Evolutionary conservation across 768 basidiomycete genomes (phyloP).

Genomic region (Termitomyces sp.): DNA sequence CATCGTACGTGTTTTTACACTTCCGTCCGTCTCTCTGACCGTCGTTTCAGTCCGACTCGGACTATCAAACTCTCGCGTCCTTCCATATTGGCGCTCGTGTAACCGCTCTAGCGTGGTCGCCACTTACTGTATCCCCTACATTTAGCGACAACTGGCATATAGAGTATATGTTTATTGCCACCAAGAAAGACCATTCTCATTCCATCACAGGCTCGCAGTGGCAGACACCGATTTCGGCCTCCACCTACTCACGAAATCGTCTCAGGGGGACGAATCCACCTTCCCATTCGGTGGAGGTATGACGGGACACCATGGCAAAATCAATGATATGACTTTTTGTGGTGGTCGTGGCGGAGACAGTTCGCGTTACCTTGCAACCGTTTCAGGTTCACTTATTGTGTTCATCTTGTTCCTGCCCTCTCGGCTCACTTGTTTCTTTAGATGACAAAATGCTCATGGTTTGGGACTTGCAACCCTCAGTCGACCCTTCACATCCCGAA

Average conservation of each 20-base stretch:
- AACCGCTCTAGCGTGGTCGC: slow-evolving; percentile 79
- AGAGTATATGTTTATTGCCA: slow-evolving; percentile 46
- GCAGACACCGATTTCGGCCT: slow-evolving; percentile 70
- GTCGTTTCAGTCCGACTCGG: slow-evolving; percentile 34
- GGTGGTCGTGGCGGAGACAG: slow-evolving; percentile 69
- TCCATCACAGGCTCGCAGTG: slow-evolving; percentile 51
- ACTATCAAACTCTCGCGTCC: slow-evolving; percentile 53
- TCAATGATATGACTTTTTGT: slow-evolving; percentile 79
- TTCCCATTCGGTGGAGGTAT: slow-evolving; percentile 77
- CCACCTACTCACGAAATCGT: slow-evolving; percentile 61
- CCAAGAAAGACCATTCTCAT: background rate
- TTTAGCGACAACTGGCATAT: slow-evolving; percentile 63
- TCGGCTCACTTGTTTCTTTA: slow-evolving; percentile 20
- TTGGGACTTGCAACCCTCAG: slow-evolving; percentile 73
- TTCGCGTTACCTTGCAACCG: slow-evolving; percentile 73
- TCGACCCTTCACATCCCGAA: slow-evolving; percentile 37
- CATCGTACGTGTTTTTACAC: slow-evolving; percentile 41
- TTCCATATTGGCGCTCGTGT: slow-evolving; percentile 71
- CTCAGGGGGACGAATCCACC: slow-evolving; percentile 43
- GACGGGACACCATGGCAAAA: slow-evolving; percentile 75
- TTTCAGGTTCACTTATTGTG: slow-evolving; percentile 51
- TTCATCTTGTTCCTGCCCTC: slow-evolving; percentile 1
- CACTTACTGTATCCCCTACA: slow-evolving; percentile 63
- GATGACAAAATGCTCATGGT: slow-evolving; percentile 85
- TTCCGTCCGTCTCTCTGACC: background rate